Conservation (phyloP, 805 yeast species). For the Yamadazyma phyllophila region DNA sequence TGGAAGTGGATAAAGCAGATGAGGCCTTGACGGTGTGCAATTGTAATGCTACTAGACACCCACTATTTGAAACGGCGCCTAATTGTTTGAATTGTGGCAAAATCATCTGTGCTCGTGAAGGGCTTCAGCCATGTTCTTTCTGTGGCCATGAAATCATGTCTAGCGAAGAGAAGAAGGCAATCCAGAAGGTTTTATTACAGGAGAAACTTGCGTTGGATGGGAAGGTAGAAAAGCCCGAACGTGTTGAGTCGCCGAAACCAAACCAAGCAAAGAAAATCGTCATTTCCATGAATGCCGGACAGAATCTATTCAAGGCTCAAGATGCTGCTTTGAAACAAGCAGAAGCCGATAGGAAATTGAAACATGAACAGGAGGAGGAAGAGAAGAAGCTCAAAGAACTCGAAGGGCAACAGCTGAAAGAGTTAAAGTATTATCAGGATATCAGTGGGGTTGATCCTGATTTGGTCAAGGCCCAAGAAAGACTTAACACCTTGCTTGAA, state of each 20-base stretch:
- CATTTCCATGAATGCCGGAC: conserved; percentile 37
- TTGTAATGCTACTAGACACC: conserved; percentile 87
- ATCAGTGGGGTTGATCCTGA: conserved; percentile 52
- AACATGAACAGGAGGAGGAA: conserved; percentile 21
- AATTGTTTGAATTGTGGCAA: conserved; percentile 94
- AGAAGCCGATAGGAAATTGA: conserved; percentile 42
- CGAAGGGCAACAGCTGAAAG: conserved; percentile 40
- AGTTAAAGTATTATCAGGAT: conserved; percentile 42
- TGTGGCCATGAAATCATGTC: conserved; percentile 72
- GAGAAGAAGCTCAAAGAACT: conserved; percentile 20
- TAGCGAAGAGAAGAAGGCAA: conserved; percentile 57
- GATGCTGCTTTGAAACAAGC: conserved; percentile 60
- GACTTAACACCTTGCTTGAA: conserved; percentile 68
- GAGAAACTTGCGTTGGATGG: conserved; percentile 49
- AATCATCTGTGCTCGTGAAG: conserved; percentile 87
- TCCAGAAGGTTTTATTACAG: conserved; percentile 48
- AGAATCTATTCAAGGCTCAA: conserved; percentile 65
- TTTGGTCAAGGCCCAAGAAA: conserved; percentile 63
- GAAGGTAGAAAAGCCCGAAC: conserved; percentile 17
- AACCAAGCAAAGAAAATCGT: conserved; percentile 7
- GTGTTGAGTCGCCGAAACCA: conserved; percentile 16
- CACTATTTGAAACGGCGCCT: conserved; percentile 85
- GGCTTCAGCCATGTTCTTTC: conserved; percentile 82
- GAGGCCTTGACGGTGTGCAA: conserved; percentile 46
- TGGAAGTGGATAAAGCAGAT: conserved; percentile 33